Evolutionary conservation across 2,329 filamentous ascomycete species (phyloP).

Genomic region (Ceratocystis smalleyi): DNA sequence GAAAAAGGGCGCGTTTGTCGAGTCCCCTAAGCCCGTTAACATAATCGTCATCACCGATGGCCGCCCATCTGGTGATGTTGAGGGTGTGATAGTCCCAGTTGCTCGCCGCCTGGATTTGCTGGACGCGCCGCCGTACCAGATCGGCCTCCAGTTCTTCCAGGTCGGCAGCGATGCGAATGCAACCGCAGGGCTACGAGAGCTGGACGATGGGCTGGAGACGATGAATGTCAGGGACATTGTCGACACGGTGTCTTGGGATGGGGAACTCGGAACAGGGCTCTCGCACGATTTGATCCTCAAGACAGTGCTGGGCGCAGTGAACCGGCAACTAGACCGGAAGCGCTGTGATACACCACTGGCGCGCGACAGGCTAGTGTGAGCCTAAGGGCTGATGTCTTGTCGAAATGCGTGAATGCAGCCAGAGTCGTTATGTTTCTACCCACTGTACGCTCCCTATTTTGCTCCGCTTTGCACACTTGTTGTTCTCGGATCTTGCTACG

Average conservation of each 20-base stretch:
- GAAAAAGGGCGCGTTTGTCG: background rate
- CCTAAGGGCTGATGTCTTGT: too few species aligned
- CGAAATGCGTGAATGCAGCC: too few species aligned
- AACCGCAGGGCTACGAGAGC: conserved; percentile 44
- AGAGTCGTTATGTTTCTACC: background rate
- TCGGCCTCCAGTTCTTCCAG: conserved; percentile 93
- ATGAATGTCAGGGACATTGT: conserved; percentile 65
- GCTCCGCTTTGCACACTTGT: background rate
- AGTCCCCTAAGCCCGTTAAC: conserved; percentile 58
- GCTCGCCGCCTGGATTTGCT: conserved; percentile 56
- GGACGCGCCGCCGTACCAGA: conserved; percentile 60
- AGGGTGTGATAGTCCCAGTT: conserved; percentile 48
- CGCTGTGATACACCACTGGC: background rate
- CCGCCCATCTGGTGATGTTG: conserved; percentile 61
- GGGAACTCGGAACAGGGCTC: conserved; percentile 32
- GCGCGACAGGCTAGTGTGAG: too few species aligned
- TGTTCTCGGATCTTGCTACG: background rate
- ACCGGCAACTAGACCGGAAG: conserved; percentile 29
- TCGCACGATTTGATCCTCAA: conserved; percentile 64
- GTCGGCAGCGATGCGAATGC: conserved; percentile 61
- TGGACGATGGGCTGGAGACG: conserved; percentile 56
- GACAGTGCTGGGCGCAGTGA: conserved; percentile 62
- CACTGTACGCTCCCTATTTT: background rate
- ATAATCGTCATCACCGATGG: conserved; percentile 92
- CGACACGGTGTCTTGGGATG: conserved; percentile 67